Evolutionary conservation across 208 protist species (phyloP).

Genomic region (Strigomonas culicis): DNA sequence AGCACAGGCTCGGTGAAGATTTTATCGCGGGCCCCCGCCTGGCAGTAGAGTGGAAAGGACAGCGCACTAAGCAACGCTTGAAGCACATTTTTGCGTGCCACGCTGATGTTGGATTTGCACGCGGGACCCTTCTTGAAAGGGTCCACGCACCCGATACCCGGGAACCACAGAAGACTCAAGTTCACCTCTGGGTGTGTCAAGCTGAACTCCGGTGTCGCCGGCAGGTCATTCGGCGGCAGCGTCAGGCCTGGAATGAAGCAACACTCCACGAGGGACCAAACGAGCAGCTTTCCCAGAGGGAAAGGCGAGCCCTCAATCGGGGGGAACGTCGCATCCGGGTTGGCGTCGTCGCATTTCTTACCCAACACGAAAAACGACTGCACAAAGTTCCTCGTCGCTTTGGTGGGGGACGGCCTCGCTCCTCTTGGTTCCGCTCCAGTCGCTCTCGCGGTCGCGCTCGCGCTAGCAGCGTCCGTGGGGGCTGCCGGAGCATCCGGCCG

Average conservation of each 20-base stretch:
- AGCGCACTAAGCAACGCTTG: slow-evolving; percentile 42
- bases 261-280: slow-evolving; percentile 72
- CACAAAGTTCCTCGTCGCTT: slow-evolving; percentile 57
- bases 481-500: neutral
- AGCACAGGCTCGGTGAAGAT: slow-evolving; percentile 74
- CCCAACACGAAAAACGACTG: slow-evolving; percentile 70
- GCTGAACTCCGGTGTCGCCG: slow-evolving; percentile 19
- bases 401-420: slow-evolving; percentile 13
- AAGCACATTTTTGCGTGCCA: slow-evolving; percentile 26
- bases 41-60: slow-evolving; percentile 54
- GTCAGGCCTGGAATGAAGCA: slow-evolving; percentile 83
- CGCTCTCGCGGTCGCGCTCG: neutral
- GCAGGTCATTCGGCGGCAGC: slow-evolving; percentile 18
- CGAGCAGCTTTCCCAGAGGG: slow-evolving; percentile 44
- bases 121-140: slow-evolving; percentile 18
- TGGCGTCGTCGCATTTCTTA: slow-evolving; percentile 55
- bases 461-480: neutral
- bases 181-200: slow-evolving; percentile 47
- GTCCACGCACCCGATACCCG: slow-evolving; percentile 45
- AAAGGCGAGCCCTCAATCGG: slow-evolving; percentile 13
- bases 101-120: slow-evolving; percentile 3
- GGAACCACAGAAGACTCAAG: slow-evolving; percentile 57
- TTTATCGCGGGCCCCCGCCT: slow-evolving; percentile 43
- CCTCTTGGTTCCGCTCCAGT: neutral
- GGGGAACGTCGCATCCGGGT: slow-evolving; percentile 35